Conservation (phyloP, 331 rosid genomes). For the Spiraea crenata region DNA sequence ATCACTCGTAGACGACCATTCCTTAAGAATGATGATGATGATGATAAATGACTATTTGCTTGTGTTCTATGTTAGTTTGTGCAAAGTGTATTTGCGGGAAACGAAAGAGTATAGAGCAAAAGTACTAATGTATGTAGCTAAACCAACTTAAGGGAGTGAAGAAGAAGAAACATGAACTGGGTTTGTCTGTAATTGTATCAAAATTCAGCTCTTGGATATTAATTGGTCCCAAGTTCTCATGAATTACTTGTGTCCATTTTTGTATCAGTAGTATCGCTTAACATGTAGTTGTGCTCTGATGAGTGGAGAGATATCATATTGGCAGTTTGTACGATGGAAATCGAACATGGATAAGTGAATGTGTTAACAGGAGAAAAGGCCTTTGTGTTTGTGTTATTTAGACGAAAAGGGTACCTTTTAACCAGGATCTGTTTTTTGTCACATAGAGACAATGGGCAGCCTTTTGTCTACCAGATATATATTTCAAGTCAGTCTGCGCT, state of each 20-base stretch:
- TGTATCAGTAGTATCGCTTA: too few relatives aligned
- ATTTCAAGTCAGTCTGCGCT: neutral
- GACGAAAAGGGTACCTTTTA: neutral
- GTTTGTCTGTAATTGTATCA: neutral
- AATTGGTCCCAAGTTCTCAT: neutral
- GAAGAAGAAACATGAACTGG: neutral
- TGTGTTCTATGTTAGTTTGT: neutral
- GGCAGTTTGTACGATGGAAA: too few relatives aligned
- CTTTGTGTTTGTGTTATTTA: neutral
- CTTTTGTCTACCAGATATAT: neutral
- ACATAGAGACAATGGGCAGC: neutral
- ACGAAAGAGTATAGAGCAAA: neutral
- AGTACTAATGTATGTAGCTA: neutral
- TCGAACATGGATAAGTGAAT: too few relatives aligned
- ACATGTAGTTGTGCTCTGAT: too few relatives aligned
- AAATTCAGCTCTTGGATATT: neutral
- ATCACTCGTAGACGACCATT: too few relatives aligned
- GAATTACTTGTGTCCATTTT: too few relatives aligned
- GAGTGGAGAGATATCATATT: too few relatives aligned
- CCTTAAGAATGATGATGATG: neutral
- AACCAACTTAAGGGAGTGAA: slow-evolving; percentile 1
- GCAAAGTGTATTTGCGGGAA: slow-evolving; percentile 3
- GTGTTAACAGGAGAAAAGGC: neutral
- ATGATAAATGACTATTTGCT: slow-evolving; percentile 3
- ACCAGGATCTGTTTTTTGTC: neutral